These are phyloP conservation scores for Grammothele lineata DNA, from an alignment of 768 basidiomycete species.

Conservation along the genomic window DNA sequence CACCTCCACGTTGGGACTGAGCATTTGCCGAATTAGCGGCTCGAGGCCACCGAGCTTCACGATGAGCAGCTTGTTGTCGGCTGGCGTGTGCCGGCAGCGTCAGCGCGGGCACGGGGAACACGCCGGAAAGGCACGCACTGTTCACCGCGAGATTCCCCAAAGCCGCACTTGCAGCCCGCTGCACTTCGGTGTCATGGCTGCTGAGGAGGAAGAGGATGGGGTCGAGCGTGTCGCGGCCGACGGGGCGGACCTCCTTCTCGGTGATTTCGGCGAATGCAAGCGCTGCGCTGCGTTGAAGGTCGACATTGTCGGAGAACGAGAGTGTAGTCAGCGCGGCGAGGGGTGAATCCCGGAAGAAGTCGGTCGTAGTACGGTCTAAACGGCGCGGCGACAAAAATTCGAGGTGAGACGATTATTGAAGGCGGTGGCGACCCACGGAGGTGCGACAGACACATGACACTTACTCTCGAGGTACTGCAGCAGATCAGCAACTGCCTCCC, in stretches of 20 bases:
- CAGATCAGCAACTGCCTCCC: constrained; percentile 96
- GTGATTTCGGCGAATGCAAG: constrained; percentile 99
- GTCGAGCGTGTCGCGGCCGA: constrained; percentile 95
- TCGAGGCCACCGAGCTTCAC: constrained; percentile 97
- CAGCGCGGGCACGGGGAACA: constrained; percentile 9
- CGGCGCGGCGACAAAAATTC: neutral
- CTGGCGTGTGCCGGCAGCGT: constrained; percentile 37
- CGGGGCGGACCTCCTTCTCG: constrained; percentile 97
- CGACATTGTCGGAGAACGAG: constrained; percentile 98
- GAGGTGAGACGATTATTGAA: too few species aligned
- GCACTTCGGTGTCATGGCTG: constrained; percentile 98
- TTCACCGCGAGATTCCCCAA: constrained; percentile 98
- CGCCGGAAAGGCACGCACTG: constrained; percentile 56
- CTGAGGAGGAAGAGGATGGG: constrained; percentile 96
- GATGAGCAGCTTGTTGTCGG: constrained; percentile 98
- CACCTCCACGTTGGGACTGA: constrained; percentile 97
- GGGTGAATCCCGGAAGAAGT: constrained; percentile 95
- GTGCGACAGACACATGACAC: constrained; percentile 24
- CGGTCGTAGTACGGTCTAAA: constrained; percentile 92
- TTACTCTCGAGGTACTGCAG: constrained; percentile 96
- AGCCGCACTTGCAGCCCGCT: constrained; percentile 95
- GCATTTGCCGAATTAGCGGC: constrained; percentile 97
- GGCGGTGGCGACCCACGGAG: neutral
- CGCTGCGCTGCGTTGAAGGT: constrained; percentile 95
- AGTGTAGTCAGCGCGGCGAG: constrained; percentile 92